Base-by-base conservation (phyloP, 305 asterid genomes). In the Solanum hybrid region DNA sequence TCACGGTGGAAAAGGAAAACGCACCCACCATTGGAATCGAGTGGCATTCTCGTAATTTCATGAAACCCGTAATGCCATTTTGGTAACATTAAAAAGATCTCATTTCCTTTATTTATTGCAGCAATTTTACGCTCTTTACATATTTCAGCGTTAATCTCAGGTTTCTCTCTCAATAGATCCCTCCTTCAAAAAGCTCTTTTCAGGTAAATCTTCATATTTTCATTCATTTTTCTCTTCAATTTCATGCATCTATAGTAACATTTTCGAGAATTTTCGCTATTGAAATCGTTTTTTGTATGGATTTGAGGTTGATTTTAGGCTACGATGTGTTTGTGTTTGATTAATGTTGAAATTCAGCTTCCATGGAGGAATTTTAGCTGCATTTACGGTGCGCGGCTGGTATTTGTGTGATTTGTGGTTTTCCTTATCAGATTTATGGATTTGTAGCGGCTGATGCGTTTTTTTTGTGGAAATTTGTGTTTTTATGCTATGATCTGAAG, bases 81-180 rank as follows among this genome's bases (percentile, higher is more conserved):
- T 57, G 22, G 88, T 85, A 11, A 61, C 76, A 89, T 7, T 27
- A 33, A 17, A 11, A 70, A 79, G n/a, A 89, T 57, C 86, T 37
- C 26, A 45, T 37, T 29, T 51, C 89, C 82, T 87, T 76, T 90
- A 90, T 90, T 86, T 90, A 90, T 77, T 73, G 78, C 86, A 73
- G 36, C 89, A 85, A 72, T 26, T 79, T 10, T 26, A 20, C 57
- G 68, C 39, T 75, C 36, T 77, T 37, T n/a, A 22, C 31, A 33
- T n/a, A 68, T 79, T 83, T 37, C 70, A 39, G 78, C 89, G 91
- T 87, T 86, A 51, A 17, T 90, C 89, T 78, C 79, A 86, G 89
- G 79, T 87, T 86, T 57, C 29, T 76, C 88, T 33, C 68, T 70
- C 82, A 36, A n/a, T 77, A 79, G 88, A 73, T 86, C 89, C 89